Percentiles rank a stretch among this genome's conserved stretches.
These are phyloP conservation scores for Rhododendron ferrugineum DNA, from an alignment of 148 eudicot genomes.

Conservation along the genomic window DNA sequence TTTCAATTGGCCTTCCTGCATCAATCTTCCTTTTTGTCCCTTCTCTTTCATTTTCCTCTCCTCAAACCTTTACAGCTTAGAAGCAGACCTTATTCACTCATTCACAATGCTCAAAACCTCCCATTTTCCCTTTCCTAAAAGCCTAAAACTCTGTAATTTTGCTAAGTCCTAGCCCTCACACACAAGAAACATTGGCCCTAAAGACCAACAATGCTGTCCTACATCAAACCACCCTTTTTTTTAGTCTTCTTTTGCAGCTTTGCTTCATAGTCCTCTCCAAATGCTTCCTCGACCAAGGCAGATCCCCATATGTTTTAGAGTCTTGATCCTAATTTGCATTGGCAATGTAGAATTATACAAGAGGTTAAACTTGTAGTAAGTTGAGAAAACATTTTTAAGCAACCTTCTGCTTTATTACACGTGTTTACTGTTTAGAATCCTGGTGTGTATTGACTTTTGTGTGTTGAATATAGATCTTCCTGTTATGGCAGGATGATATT, in stretches of 20 bases:
- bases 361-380: background rate
- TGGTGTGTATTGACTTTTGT: background rate
- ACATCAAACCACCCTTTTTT: background rate
- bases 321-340: background rate
- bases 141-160: background rate
- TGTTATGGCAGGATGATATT: background rate
- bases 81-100: background rate
- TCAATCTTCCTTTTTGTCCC: background rate
- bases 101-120: background rate
- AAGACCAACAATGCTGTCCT: background rate
- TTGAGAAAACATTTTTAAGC: background rate
- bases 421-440: background rate
- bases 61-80: background rate
- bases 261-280: background rate
- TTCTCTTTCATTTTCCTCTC: too few species aligned
- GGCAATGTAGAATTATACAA: background rate
- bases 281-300: background rate
- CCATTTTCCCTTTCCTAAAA: background rate
- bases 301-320: background rate
- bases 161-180: background rate
- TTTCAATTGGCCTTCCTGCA: background rate
- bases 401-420: background rate
- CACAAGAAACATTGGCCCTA: background rate
- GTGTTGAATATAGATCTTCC: background rate
- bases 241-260: background rate